Conservation (phyloP, 169 alveolate species). For the Babesia bigemina region DNA sequence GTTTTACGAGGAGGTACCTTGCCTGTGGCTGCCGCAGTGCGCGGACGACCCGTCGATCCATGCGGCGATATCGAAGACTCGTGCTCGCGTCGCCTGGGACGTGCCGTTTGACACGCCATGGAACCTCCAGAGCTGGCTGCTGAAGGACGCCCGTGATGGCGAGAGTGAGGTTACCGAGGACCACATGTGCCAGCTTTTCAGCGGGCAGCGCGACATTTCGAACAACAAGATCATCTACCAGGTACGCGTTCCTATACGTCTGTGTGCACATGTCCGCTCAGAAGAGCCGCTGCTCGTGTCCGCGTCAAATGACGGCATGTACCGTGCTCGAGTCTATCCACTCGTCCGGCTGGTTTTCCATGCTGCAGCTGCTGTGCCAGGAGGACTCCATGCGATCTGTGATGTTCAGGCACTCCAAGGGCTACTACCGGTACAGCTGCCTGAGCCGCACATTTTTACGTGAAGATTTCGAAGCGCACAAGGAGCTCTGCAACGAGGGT, state of each 20-base stretch:
- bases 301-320: constrained; percentile 31
- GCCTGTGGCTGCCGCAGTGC: constrained; percentile 61
- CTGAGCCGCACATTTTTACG: constrained; percentile 41
- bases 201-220: constrained; percentile 50
- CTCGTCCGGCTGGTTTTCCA: constrained; percentile 40
- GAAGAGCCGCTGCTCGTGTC: constrained; percentile 65
- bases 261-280: background rate
- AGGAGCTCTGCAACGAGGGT: constrained; percentile 58
- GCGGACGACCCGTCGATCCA: constrained; percentile 16
- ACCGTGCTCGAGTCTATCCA: constrained; percentile 54
- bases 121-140: constrained; percentile 30
- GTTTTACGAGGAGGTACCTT: constrained; percentile 1
- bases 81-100: constrained; percentile 26
- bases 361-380: constrained; percentile 37
- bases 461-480: constrained; percentile 67
- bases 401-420: constrained; percentile 32
- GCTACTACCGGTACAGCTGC: constrained; percentile 59
- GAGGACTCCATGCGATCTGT: constrained; percentile 60
- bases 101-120: background rate
- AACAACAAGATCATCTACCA: constrained; percentile 59
- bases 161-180: background rate
- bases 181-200: constrained; percentile 33
- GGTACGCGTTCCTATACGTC: constrained; percentile 6
- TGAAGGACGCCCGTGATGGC: constrained; percentile 16
- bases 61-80: background rate